Evolutionary conservation across 1,284 basidiomycete genomes (phyloP).

Genomic region (Gymnopus androsaceus): DNA sequence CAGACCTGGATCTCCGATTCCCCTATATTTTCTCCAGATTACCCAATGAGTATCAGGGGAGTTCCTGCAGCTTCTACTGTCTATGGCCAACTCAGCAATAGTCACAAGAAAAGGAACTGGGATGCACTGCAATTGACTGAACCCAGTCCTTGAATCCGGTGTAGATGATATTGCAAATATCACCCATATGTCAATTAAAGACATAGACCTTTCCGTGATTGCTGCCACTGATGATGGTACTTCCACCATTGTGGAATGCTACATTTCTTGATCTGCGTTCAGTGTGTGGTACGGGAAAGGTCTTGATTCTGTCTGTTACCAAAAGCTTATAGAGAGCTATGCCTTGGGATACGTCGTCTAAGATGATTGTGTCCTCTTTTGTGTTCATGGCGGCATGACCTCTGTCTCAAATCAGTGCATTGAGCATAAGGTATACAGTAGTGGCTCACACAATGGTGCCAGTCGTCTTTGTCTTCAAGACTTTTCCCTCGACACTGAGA

Average conservation of each 20-base stretch:
- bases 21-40: no score
- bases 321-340: conserved; percentile 7
- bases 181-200: conserved; percentile 23
- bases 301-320: neutral
- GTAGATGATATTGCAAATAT: conserved; percentile 18
- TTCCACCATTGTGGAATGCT: conserved; percentile 1
- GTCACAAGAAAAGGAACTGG: no score
- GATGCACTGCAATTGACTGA: neutral
- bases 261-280: conserved; percentile 1
- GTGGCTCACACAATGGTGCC: conserved; percentile 8
- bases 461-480: conserved; percentile 1
- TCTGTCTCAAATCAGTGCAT: neutral
- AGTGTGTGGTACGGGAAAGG: neutral
- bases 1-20: no score
- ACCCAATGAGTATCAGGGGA: no score
- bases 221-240: conserved; percentile 25
- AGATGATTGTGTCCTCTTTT: conserved; percentile 7
- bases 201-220: conserved; percentile 29
- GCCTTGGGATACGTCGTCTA: conserved; percentile 11
- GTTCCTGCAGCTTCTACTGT: no score
- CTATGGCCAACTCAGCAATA: no score
- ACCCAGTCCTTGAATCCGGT: conserved; percentile 11
- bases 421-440: neutral
- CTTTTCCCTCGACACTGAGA: conserved; percentile 1
- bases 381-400: conserved; percentile 9